Evolutionary conservation across 345 rosid species (phyloP).

Genomic region (Raphanus raphanistrum): DNA sequence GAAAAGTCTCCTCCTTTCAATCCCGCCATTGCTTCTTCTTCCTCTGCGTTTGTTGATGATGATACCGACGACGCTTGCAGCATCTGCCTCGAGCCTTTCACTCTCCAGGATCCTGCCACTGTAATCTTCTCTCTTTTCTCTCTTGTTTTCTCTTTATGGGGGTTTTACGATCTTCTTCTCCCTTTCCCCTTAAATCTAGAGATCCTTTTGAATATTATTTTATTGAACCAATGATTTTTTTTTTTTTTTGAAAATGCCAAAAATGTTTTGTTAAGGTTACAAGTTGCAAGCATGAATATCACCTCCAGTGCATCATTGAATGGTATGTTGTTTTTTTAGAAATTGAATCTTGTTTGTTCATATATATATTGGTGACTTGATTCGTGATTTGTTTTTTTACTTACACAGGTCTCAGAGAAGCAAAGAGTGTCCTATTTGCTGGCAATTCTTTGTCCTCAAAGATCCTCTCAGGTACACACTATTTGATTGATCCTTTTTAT

Average conservation of each 20-base stretch:
- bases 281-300: conserved; percentile 90
- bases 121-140: conserved; percentile 40
- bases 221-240: background rate
- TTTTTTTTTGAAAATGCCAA: background rate
- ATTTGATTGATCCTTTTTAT: background rate
- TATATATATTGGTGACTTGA: background rate
- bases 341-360: background rate
- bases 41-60: conserved; percentile 49
- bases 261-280: conserved; percentile 53
- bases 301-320: conserved; percentile 93
- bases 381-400: background rate
- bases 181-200: background rate
- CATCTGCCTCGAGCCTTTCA: conserved; percentile 85
- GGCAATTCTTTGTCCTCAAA: conserved; percentile 65
- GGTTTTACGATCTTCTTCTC: background rate
- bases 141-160: background rate
- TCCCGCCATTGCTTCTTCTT: conserved; percentile 31
- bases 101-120: conserved; percentile 62
- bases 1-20: conserved; percentile 25
- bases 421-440: conserved; percentile 92
- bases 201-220: conserved; percentile 15
- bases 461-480: conserved; percentile 66
- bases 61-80: conserved; percentile 78
- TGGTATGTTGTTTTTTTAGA: conserved; percentile 45
- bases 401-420: conserved; percentile 85